Evolutionary conservation across 306 rosid species (phyloP), one percentile per base, ranked within the genome.

Genomic region (Trichosanthes cucumerina): DNA sequence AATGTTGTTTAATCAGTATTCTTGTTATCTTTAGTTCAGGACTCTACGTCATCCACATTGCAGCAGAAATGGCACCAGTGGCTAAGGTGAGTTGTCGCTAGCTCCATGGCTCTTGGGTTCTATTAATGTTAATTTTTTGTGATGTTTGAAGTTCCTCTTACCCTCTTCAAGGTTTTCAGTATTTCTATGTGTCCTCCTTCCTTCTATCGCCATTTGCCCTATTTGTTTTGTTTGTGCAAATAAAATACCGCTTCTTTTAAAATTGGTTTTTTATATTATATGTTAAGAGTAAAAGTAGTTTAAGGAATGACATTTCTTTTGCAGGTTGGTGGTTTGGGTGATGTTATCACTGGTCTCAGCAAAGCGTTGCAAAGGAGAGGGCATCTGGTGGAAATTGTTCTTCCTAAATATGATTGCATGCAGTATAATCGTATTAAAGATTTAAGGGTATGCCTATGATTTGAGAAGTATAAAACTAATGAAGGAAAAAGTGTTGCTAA

Each of bases 51-150:
- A 28, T 95, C 84, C 99, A 92, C 78, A 86, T 95, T 81, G 99
- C 99, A 53, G 99, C 96, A 78, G 99, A 95, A 96, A 88, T 95
- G 97, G 99, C 99, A 80, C 99, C 99, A 33, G 96, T 95, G 43
- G 99, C 99, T 82, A 95, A 92, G 97, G 99, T 86, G 76, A 87
- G 83, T 72, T 81, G 63, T 46, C 76, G 81, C 71, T 80, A 62
- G 70, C 77, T 50, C 75, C 15, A 23, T 77, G 16, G 54, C 39
- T 46, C 21, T 43, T 70, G 14, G 59, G 18, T 39, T 76, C 66
- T 13, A 19, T 14, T 10, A 69, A 66, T n/a, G 24, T 36, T 54
- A 9, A 23, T 68, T 39, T 21, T 68, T 39, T 65, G 24, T 19
- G 2, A 39, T 66, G 21, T 34, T 66, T 66, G 16, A 34, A 5